Evolutionary conservation across 352 stramenopile genomes (phyloP), one percentile per base, ranked within the genome.

Genomic region (Globisporangium acanthophoron): DNA sequence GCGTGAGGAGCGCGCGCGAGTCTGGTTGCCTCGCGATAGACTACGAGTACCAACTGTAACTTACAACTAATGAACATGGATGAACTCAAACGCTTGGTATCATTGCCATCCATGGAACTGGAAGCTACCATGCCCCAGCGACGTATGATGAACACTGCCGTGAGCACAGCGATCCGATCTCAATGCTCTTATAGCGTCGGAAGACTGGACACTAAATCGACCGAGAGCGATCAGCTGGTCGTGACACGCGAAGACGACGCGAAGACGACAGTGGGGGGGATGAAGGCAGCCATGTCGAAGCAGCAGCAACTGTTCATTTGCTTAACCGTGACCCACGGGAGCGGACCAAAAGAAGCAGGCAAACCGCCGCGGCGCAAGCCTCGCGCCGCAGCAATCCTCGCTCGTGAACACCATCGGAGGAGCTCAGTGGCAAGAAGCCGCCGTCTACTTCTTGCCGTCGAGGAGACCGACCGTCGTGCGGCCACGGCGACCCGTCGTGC

Each of bases 401-500:
- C 72, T 58, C 74, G 61, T 74, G 60, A 74, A 71, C 60, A 77
- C 47, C 69, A 57, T 56, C 65, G 68, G 61, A 60, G 27, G 21
- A 41, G 29, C 31, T 55, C 40, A 16, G 7, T 33, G 18, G 24
- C 61, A 62, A 62, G 51, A 56, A 57, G 60, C 58, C 66, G 52
- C 59, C 64, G 70, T 59, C 88, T 92, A 93, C 78, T 93, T 93
- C 75, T 79, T 80, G 59, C 51, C 51, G 18, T 68, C 84, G 62
- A 93, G 80, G 66, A 94, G 90, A 59, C 84, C 84, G 61, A 92
- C 81, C 55, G 80, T 87, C 54, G 79, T 86, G 64, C 76, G 76
- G 58, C 84, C 80, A 54, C 94, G 96, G 83, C 97, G 96, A 77
- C 97, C 97, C 67, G 97, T 99, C 75, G 97, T 99, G 89, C 98